phyloP scores from a whole-genome alignment of 495 filamentous ascomycete species.

The Pyrenula massariospora region DNA sequence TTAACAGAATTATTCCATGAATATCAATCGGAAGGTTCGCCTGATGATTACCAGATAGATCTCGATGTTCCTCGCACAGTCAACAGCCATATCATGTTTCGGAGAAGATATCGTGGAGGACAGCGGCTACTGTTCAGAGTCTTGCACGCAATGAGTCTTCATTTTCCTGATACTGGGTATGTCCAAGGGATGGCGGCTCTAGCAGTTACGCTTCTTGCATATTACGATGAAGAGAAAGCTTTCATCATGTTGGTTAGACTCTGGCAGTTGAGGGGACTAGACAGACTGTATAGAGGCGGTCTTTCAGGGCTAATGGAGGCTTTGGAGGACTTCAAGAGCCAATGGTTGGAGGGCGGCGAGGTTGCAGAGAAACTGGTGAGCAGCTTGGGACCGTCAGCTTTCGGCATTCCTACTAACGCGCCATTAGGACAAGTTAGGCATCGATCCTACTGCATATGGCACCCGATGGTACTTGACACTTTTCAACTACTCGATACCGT shows the following conservation, averaged over 20 bases:
- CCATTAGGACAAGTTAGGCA: conserved; percentile 58
- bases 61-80: conserved; percentile 95
- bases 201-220: conserved; percentile 86
- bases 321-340: conserved; percentile 73
- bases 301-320: conserved; percentile 84
- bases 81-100: conserved; percentile 95
- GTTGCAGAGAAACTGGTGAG: conserved; percentile 70
- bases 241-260: conserved; percentile 93
- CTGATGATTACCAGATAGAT: conserved; percentile 95
- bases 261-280: conserved; percentile 80
- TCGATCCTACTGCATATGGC: conserved; percentile 83
- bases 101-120: conserved; percentile 77
- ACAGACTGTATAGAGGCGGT: conserved; percentile 69
- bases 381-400: conserved; percentile 5
- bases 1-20: conserved; percentile 59
- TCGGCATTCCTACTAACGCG: conserved; percentile 6
- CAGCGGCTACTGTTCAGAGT: conserved; percentile 90
- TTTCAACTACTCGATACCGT: conserved; percentile 95
- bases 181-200: conserved; percentile 97
- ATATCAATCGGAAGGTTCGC: conserved; percentile 57
- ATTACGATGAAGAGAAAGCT: conserved; percentile 87
- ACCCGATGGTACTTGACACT: conserved; percentile 96
- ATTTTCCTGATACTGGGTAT: conserved; percentile 86
- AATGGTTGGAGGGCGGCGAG: conserved; percentile 69
- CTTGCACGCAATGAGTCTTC: conserved; percentile 79